Evolutionary conservation across 192 early-diverging fungal genomes (phyloP).

Genomic region (Linderina pennispora): DNA sequence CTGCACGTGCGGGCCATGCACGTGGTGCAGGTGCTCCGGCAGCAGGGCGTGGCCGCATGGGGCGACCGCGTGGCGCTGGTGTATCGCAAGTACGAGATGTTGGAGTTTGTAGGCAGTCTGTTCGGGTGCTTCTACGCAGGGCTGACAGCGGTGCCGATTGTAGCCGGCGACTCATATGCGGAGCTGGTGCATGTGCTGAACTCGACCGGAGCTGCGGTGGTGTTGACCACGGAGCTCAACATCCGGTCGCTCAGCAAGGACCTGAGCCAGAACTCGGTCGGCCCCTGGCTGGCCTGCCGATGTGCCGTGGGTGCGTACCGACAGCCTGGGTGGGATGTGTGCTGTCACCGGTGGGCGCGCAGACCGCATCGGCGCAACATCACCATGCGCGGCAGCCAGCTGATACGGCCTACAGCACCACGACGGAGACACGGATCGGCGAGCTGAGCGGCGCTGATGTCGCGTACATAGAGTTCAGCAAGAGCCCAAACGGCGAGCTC

Average conservation of each 20-base stretch:
- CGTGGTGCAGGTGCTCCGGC: constrained; percentile 59
- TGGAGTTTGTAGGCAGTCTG: constrained; percentile 77
- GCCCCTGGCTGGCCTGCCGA: constrained; percentile 57
- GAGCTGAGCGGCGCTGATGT: constrained; percentile 45
- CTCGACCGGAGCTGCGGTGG: constrained; percentile 57
- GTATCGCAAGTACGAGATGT: constrained; percentile 71
- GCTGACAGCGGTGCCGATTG: constrained; percentile 77
- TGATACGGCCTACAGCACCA: constrained; percentile 6
- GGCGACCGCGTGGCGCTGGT: constrained; percentile 73
- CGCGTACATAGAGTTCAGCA: constrained; percentile 84
- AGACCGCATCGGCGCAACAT: constrained; percentile 17
- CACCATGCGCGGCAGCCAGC: constrained; percentile 15
- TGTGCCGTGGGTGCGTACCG: constrained; percentile 80
- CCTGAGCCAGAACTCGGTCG: constrained; percentile 45
- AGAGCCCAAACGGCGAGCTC: constrained; percentile 73
- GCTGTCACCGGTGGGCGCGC: constrained; percentile 37
- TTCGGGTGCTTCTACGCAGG: constrained; percentile 80
- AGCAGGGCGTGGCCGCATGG: constrained; percentile 51
- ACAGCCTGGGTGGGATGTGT: constrained; percentile 59
- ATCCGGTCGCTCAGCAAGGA: constrained; percentile 69
- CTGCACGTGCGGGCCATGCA: constrained; percentile 65
- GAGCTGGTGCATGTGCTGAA: constrained; percentile 73
- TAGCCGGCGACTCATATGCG: constrained; percentile 71
- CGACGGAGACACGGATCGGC: constrained; percentile 14
- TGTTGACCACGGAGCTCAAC: constrained; percentile 78